Percentiles rank a stretch among this genome's conserved stretches.
Conservation (phyloP, 1,139 yeast genomes). For the Pichia cactophila region DNA sequence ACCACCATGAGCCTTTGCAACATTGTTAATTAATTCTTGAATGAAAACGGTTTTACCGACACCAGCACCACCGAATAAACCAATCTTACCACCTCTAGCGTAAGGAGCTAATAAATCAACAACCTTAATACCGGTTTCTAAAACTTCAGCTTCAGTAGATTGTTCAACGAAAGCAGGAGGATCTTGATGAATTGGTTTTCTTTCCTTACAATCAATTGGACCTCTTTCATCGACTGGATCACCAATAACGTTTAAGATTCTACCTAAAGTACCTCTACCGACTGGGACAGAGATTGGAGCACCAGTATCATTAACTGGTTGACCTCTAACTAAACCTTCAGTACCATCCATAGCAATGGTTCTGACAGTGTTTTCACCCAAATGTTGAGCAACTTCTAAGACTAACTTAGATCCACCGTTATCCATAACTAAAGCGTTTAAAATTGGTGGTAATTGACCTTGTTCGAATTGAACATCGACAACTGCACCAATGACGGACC, state of each 20-base stretch:
- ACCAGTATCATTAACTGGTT: slow-evolving; percentile 87
- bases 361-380: slow-evolving; percentile 99
- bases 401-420: slow-evolving; percentile 67
- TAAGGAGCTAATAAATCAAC: slow-evolving; percentile 98
- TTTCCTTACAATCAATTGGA: slow-evolving; percentile 85
- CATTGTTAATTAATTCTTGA: slow-evolving; percentile 99
- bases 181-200: slow-evolving; percentile 97
- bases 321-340: slow-evolving; percentile 99
- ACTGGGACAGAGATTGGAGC: slow-evolving; percentile 98
- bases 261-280: slow-evolving; percentile 98
- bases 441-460: slow-evolving; percentile 94
- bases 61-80: slow-evolving; percentile 99
- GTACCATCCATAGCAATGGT: slow-evolving; percentile 99
- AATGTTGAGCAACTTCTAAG: slow-evolving; percentile 98
- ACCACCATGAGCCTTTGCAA: slow-evolving; percentile 99
- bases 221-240: slow-evolving; percentile 99
- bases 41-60: slow-evolving; percentile 99
- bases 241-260: slow-evolving; percentile 97
- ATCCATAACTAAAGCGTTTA: slow-evolving; percentile 89
- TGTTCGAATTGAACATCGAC: slow-evolving; percentile 99
- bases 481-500: slow-evolving; percentile 99
- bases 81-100: slow-evolving; percentile 99
- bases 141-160: slow-evolving; percentile 95
- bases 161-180: slow-evolving; percentile 95
- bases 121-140: slow-evolving; percentile 99